Evolutionary conservation across 768 basidiomycete species (phyloP).

Genomic region (Xerocomellus amylosporus): DNA sequence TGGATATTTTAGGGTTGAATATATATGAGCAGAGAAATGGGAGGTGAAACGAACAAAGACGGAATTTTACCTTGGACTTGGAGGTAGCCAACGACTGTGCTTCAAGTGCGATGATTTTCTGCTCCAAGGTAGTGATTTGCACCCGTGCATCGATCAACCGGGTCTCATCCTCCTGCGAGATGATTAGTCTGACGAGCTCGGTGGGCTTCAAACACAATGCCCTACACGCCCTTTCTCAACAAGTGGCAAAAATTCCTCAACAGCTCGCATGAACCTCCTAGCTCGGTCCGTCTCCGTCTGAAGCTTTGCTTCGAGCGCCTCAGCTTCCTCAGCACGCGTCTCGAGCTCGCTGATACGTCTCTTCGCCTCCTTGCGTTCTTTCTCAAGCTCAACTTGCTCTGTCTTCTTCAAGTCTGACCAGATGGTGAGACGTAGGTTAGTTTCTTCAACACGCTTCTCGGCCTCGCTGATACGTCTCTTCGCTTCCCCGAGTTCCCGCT

Average conservation of each 20-base stretch:
- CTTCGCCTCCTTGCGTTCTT: slow-evolving; percentile 48
- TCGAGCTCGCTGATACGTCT: slow-evolving; percentile 30
- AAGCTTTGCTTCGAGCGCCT: slow-evolving; percentile 35
- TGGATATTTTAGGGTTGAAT: slow-evolving; percentile 17
- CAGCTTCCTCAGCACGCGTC: slow-evolving; percentile 19
- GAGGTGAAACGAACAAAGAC: slow-evolving; percentile 14
- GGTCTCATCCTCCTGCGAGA: slow-evolving; percentile 38
- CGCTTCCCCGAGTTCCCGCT: slow-evolving; percentile 50
- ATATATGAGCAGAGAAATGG: neutral
- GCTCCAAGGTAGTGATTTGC: slow-evolving; percentile 29
- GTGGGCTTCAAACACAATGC: neutral
- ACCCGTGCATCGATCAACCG: slow-evolving; percentile 34
- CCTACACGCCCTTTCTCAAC: slow-evolving; percentile 39
- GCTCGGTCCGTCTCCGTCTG: slow-evolving; percentile 44
- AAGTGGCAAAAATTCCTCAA: slow-evolving; percentile 29
- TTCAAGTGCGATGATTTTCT: slow-evolving; percentile 45
- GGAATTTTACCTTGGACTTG: slow-evolving; percentile 24
- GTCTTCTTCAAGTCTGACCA: slow-evolving; percentile 68
- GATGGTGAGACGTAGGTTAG: slow-evolving; percentile 41
- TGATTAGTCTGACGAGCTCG: neutral
- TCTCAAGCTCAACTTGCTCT: slow-evolving; percentile 57
- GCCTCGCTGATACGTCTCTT: slow-evolving; percentile 34
- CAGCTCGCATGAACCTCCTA: slow-evolving; percentile 40
- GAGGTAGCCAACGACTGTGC: slow-evolving; percentile 40
- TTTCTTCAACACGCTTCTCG: slow-evolving; percentile 24